Conservation (phyloP, 176 grass and related monocot species). For the Dendrocalamus sinicus region DNA sequence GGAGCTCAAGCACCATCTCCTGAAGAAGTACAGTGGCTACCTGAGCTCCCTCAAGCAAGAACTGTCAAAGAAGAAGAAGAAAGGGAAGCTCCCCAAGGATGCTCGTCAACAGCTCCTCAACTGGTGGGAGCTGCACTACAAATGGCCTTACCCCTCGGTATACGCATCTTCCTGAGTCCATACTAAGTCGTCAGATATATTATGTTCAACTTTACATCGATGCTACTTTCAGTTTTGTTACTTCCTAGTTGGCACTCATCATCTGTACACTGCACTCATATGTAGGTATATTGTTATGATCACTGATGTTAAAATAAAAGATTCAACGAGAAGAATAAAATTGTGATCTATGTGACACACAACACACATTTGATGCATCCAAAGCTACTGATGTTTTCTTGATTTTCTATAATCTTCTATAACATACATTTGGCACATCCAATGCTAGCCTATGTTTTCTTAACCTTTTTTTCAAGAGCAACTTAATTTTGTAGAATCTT, state of each 20-base stretch:
- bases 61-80: constrained; percentile 98
- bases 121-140: constrained; percentile 99
- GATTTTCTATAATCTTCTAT: not conserved
- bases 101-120: constrained; percentile 85
- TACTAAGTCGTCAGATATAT: not conserved
- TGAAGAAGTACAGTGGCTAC: constrained; percentile 98
- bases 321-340: not conserved
- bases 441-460: not conserved
- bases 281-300: not conserved
- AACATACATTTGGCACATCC: not conserved
- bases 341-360: not conserved
- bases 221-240: not conserved
- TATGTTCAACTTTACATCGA: not conserved
- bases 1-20: constrained; percentile 93
- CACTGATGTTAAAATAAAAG: not conserved
- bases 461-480: not conserved
- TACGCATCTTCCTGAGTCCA: not conserved
- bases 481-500: not conserved
- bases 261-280: not conserved
- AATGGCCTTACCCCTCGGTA: constrained; percentile 99
- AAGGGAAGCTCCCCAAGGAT: constrained; percentile 96
- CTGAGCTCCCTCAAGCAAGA: constrained; percentile 97
- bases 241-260: too few species aligned
- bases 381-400: not conserved
- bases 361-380: not conserved